Base-by-base conservation (phyloP, 108 stramenopile species). In the Fragilariopsis cylindrus region DNA sequence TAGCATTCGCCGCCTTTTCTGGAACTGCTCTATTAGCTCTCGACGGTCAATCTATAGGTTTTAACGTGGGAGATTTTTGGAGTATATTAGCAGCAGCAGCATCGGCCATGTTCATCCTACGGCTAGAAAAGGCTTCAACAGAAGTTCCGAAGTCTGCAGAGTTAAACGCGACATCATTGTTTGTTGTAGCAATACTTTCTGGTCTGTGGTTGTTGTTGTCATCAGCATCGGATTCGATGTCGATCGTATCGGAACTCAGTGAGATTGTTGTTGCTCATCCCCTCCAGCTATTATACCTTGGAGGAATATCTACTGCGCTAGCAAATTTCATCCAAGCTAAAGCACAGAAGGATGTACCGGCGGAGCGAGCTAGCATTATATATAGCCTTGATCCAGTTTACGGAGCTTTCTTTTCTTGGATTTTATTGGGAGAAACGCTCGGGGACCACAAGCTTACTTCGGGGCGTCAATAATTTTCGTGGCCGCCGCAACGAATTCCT, bases 381-480 rank as follows among this genome's bases (percentile, higher is more conserved):
- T 96, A 94, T 77, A 90, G 90, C 40, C 86, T 93, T 80, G 95
- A 96, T 86, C 95, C 95, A 12, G 90, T 96, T 4, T 96, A 91
- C 70, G 95, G 92, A 47, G 95, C 95, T 4, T 18, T 88, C 43
- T 94, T 93, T 78, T 85, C 91, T 2, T 81, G 80, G 73, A 21
- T 91, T 8, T 70, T 90, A 56, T 69, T 96, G n/a, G 90, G 88
- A 13, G 95, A 96, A 81, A 74, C 69, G 8, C 76, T 96, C 9
- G 78, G 81, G 78, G 80, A 2, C 46, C 48, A 48, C 70, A 71
- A 21, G 87, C 85, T 12, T 78, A 78, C 56, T 48, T 91, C 7
- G 95, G 95, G n/a, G 91, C 92, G 18, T 74, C 74, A 19, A 41
- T 96, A 52, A 94, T 96, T 69, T 81, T 89, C 8, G 69, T 84